phyloP scores from a whole-genome alignment of 192 early-diverging fungal species.

The Backusella westeae region DNA sequence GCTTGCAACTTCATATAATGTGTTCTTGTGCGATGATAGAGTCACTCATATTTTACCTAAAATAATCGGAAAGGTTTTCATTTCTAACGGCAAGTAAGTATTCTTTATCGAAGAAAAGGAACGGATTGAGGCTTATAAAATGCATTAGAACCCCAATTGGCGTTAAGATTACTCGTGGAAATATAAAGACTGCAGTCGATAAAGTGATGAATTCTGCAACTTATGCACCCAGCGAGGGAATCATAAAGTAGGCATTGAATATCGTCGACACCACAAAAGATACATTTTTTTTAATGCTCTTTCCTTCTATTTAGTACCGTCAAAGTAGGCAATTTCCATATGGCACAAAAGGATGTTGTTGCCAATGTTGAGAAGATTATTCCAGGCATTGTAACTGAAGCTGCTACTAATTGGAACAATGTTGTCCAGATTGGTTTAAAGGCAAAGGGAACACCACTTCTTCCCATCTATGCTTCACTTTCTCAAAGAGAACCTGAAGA shows the following conservation, averaged over 20 bases:
- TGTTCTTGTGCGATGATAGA: constrained; percentile 89
- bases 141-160: constrained; percentile 23
- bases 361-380: constrained; percentile 74
- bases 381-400: constrained; percentile 59
- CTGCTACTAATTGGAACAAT: constrained; percentile 74
- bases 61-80: constrained; percentile 82
- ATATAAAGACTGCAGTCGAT: constrained; percentile 59
- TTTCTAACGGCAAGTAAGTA: constrained; percentile 77
- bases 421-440: constrained; percentile 84
- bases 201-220: constrained; percentile 60
- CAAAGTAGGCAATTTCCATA: constrained; percentile 66
- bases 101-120: constrained; percentile 21
- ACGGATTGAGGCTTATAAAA: constrained; percentile 16
- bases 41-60: constrained; percentile 76
- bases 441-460: constrained; percentile 63
- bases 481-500: constrained; percentile 23
- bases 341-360: constrained; percentile 58
- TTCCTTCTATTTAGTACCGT: constrained; percentile 48
- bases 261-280: neutral
- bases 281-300: neutral
- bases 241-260: neutral
- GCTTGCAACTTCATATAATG: constrained; percentile 70
- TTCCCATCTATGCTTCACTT: constrained; percentile 80
- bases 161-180: constrained; percentile 45
- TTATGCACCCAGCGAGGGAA: neutral